A percentile compares a stretch with the other conserved stretches of the same genome.
phyloP scores from a whole-genome alignment of 495 filamentous ascomycete genomes.

The Talaromyces nanjingensis region DNA sequence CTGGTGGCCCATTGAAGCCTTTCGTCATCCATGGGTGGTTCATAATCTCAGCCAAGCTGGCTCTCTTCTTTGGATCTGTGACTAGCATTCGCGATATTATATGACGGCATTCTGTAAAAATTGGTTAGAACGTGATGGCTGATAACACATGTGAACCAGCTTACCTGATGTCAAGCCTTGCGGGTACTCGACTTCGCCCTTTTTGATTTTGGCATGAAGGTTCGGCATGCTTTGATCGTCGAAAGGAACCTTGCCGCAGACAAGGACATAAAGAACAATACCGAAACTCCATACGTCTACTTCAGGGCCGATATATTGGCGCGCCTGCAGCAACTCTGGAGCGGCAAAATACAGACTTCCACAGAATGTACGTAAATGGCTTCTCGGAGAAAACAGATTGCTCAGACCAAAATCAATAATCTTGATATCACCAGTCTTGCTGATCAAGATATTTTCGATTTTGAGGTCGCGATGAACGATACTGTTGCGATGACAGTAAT shows the following conservation, averaged over 20 bases:
- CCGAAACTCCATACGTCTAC: slow-evolving; percentile 99
- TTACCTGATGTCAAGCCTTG: slow-evolving; percentile 83
- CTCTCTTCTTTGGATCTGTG: slow-evolving; percentile 83
- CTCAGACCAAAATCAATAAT: slow-evolving; percentile 99
- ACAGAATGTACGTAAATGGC: slow-evolving; percentile 92
- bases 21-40: slow-evolving; percentile 97
- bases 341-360: slow-evolving; percentile 98
- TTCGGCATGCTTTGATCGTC: slow-evolving; percentile 99
- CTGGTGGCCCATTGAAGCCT: slow-evolving; percentile 75
- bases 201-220: slow-evolving; percentile 98
- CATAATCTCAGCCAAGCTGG: slow-evolving; percentile 86
- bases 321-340: slow-evolving; percentile 88
- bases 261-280: slow-evolving; percentile 96
- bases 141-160: slow-evolving; percentile 17
- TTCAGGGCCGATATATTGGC: slow-evolving; percentile 91
- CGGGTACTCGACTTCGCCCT: slow-evolving; percentile 91
- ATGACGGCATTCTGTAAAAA: slow-evolving; percentile 74
- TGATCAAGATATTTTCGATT: slow-evolving; percentile 99
- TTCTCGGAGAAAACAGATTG: slow-evolving; percentile 86
- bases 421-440: slow-evolving; percentile 98
- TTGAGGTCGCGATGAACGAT: slow-evolving; percentile 98
- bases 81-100: slow-evolving; percentile 95
- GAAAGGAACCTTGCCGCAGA: slow-evolving; percentile 97
- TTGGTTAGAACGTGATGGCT: not conserved
- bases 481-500: slow-evolving; percentile 98